phyloP scores from a whole-genome alignment of 2,329 filamentous ascomycete species.

The Fusarium sp. region DNA sequence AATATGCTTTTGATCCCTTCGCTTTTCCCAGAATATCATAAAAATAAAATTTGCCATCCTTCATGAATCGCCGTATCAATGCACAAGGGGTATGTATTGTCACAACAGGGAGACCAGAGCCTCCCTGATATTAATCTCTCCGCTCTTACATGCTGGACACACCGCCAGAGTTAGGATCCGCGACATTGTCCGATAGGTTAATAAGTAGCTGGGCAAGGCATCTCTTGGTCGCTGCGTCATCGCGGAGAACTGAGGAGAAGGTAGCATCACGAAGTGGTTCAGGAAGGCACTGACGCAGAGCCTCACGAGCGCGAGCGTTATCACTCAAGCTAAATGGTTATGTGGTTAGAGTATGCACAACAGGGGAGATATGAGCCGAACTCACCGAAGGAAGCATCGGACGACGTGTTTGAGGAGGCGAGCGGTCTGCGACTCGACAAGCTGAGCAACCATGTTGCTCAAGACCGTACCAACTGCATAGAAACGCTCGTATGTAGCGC shows the following conservation, averaged over 20 bases:
- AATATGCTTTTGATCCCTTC: slow-evolving; percentile 51
- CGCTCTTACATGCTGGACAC: slow-evolving; percentile 52
- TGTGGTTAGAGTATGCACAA: slow-evolving; percentile 19
- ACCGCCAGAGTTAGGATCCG: slow-evolving; percentile 57
- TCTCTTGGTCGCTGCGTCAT: slow-evolving; percentile 97
- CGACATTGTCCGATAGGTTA: slow-evolving; percentile 92
- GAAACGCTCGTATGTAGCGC: slow-evolving; percentile 97
- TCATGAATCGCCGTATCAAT: slow-evolving; percentile 48
- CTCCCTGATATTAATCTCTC: slow-evolving; percentile 27
- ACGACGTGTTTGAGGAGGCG: slow-evolving; percentile 97
- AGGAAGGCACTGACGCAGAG: slow-evolving; percentile 93
- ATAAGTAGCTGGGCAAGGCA: slow-evolving; percentile 97
- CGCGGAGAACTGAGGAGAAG: slow-evolving; percentile 94
- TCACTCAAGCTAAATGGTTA: slow-evolving; percentile 79
- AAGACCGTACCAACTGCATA: slow-evolving; percentile 97
- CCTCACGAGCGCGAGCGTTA: slow-evolving; percentile 94
- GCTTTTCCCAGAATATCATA: slow-evolving; percentile 50
- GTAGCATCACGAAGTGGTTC: slow-evolving; percentile 99
- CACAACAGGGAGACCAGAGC: slow-evolving; percentile 38
- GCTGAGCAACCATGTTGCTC: slow-evolving; percentile 98
- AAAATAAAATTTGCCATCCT: slow-evolving; percentile 44
- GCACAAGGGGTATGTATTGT: slow-evolving; percentile 47
- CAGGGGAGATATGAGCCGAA: slow-evolving; percentile 27
- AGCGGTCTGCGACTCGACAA: slow-evolving; percentile 97
- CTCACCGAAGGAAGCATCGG: slow-evolving; percentile 92